phyloP scores from a whole-genome alignment of 768 basidiomycete species.

The Pleurotus platypus region DNA sequence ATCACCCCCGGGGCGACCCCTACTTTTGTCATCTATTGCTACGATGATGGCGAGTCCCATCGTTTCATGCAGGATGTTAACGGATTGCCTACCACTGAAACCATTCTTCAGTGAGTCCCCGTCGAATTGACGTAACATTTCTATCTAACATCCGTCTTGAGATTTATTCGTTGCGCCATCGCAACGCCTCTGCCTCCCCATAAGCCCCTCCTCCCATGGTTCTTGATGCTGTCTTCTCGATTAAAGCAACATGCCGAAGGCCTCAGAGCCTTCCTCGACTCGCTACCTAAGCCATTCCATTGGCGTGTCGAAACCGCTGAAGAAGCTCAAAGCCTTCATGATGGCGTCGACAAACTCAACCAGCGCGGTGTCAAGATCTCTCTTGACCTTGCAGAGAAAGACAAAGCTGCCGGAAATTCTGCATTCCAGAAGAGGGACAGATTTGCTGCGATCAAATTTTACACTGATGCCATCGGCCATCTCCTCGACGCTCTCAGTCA shows the following conservation, averaged over 20 bases:
- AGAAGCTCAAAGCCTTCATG: conserved; percentile 24
- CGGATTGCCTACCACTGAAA: conserved; percentile 25
- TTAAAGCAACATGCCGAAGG: conserved; percentile 21
- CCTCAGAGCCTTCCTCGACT: conserved; percentile 32
- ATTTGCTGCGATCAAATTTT: conserved; percentile 22
- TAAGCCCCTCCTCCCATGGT: conserved; percentile 22
- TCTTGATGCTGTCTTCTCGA: conserved; percentile 25
- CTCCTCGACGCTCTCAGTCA: conserved; percentile 20
- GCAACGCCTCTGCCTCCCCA: conserved; percentile 26
- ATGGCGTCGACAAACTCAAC: conserved; percentile 25
- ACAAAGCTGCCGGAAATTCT: conserved; percentile 21
- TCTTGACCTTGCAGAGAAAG: conserved; percentile 20
- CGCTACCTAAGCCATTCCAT: conserved; percentile 30
- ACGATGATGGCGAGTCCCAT: conserved; percentile 23
- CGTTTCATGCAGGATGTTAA: conserved; percentile 18
- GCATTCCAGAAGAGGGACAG: conserved; percentile 24
- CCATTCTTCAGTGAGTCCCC: conserved; percentile 22
- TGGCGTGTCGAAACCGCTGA: conserved; percentile 30
- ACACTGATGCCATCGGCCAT: conserved; percentile 24
- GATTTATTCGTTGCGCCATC: conserved; percentile 25
- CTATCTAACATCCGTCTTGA: conserved; percentile 2
- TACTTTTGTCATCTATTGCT: conserved; percentile 23
- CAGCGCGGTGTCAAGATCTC: conserved; percentile 17
- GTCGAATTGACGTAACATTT: too few species aligned
- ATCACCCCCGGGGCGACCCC: conserved; percentile 16